Percentiles rank a stretch among this genome's conserved stretches.
Conservation (phyloP, 495 filamentous ascomycete genomes). For the Saxophila tyrrhenica region DNA sequence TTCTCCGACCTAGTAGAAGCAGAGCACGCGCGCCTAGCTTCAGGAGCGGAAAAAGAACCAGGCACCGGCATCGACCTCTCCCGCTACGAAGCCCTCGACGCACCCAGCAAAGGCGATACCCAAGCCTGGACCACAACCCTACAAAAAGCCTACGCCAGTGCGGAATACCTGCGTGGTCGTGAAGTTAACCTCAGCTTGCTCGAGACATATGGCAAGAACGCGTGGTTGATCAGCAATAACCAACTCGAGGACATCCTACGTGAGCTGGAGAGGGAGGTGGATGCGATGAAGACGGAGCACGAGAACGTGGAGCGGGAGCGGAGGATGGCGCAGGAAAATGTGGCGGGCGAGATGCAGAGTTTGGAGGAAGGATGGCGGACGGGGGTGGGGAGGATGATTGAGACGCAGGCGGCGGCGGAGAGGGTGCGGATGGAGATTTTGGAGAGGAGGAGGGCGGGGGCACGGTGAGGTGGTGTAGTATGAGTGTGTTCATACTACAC, state of each 20-base stretch:
- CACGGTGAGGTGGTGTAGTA: background rate
- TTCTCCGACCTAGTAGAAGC: slow-evolving; percentile 52
- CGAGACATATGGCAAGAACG: slow-evolving; percentile 73
- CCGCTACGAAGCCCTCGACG: slow-evolving; percentile 63
- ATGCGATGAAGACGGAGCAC: slow-evolving; percentile 47
- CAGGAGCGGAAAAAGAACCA: slow-evolving; percentile 35
- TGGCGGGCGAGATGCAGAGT: slow-evolving; percentile 51
- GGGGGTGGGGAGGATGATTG: slow-evolving; percentile 39
- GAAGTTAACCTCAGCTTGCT: slow-evolving; percentile 61
- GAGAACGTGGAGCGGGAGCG: slow-evolving; percentile 62
- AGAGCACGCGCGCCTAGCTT: slow-evolving; percentile 50
- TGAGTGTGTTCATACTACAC: no score
- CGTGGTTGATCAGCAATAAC: slow-evolving; percentile 77
- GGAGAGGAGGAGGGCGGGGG: slow-evolving; percentile 31
- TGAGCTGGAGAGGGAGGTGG: slow-evolving; percentile 66
- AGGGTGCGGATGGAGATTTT: slow-evolving; percentile 52
- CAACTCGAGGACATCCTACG: slow-evolving; percentile 63
- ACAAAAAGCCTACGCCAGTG: slow-evolving; percentile 48
- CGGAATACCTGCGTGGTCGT: slow-evolving; percentile 54
- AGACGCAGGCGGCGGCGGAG: slow-evolving; percentile 62
- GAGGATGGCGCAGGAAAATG: slow-evolving; percentile 56
- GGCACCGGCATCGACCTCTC: slow-evolving; percentile 60
- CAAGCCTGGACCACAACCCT: slow-evolving; percentile 24
- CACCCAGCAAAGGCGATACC: slow-evolving; percentile 22
- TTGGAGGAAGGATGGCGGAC: slow-evolving; percentile 56